phyloP scores from a whole-genome alignment of 116 monocot genomes.

The Posidonia oceanica region DNA sequence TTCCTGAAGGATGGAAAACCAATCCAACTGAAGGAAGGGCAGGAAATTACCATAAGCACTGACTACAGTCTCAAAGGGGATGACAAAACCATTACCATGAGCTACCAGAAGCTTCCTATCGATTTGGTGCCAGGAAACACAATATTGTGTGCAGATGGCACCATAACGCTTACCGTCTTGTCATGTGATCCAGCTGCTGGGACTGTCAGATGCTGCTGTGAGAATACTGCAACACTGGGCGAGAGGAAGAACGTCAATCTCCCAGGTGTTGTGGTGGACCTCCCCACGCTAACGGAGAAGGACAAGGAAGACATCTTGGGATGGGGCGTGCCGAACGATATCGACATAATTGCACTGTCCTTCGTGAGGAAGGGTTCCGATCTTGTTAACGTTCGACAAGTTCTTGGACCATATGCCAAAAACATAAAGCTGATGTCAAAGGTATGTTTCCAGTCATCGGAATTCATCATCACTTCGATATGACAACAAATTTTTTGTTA shows the following conservation, averaged over 20 bases:
- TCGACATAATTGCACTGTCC: slow-evolving; percentile 81
- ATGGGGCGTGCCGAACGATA: slow-evolving; percentile 82
- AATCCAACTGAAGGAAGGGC: slow-evolving; percentile 61
- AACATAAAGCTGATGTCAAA: slow-evolving; percentile 80
- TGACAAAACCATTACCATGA: slow-evolving; percentile 66
- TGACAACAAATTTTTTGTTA: too few relatives aligned
- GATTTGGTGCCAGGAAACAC: slow-evolving; percentile 66
- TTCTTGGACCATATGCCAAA: slow-evolving; percentile 66
- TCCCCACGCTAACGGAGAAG: slow-evolving; percentile 80
- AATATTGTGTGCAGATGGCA: slow-evolving; percentile 78
- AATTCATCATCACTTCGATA: too few relatives aligned
- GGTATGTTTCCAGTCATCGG: slow-evolving; percentile 12
- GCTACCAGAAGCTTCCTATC: slow-evolving; percentile 76
- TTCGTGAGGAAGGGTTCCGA: slow-evolving; percentile 91
- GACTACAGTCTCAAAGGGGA: slow-evolving; percentile 73
- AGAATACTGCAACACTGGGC: slow-evolving; percentile 67
- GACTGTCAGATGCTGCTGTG: slow-evolving; percentile 59
- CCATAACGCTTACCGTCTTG: slow-evolving; percentile 60
- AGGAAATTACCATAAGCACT: slow-evolving; percentile 62
- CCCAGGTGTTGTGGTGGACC: slow-evolving; percentile 79
- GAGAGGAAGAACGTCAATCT: slow-evolving; percentile 92
- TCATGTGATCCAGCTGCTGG: slow-evolving; percentile 57
- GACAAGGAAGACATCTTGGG: slow-evolving; percentile 72
- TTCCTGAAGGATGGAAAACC: slow-evolving; percentile 83
- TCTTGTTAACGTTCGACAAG: slow-evolving; percentile 58